Conservation (phyloP, 2,329 filamentous ascomycete species). For the Colletotrichum endophyticum region DNA sequence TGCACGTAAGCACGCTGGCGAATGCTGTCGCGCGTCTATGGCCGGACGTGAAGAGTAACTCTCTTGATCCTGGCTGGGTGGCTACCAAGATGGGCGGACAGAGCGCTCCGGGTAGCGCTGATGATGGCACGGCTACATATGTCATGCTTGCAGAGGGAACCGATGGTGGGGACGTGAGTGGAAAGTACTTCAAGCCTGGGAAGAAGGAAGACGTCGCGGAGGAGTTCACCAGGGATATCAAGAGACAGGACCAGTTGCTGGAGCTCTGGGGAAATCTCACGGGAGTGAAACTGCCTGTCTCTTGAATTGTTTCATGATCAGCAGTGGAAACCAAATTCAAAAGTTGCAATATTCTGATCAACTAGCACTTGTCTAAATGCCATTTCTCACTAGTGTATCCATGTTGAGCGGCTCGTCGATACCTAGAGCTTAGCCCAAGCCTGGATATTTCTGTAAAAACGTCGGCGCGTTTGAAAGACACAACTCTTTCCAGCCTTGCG, state of each 20-base stretch:
- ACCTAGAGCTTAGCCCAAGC: background rate
- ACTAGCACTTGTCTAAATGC: background rate
- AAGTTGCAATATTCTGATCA: background rate
- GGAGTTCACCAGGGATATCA: constrained; percentile 38
- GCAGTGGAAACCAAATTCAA: background rate
- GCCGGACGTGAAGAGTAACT: constrained; percentile 45
- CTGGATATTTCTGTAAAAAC: background rate
- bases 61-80: constrained; percentile 59
- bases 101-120: constrained; percentile 50
- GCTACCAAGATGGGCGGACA: constrained; percentile 58
- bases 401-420: background rate
- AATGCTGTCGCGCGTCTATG: constrained; percentile 56
- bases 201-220: constrained; percentile 29
- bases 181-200: constrained; percentile 42
- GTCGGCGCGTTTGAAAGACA: background rate
- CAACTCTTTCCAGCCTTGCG: background rate
- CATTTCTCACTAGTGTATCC: background rate
- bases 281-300: constrained; percentile 9
- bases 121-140: constrained; percentile 51
- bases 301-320: background rate
- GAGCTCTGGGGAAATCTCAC: constrained; percentile 34
- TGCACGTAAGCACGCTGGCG: constrained; percentile 61
- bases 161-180: constrained; percentile 31
- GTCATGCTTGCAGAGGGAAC: constrained; percentile 49
- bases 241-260: constrained; percentile 49